A percentile compares a stretch with the other conserved stretches of the same genome.
These are phyloP conservation scores for Geotrichum fermentans DNA, from an alignment of 1,139 yeast genomes.

Conservation along the genomic window DNA sequence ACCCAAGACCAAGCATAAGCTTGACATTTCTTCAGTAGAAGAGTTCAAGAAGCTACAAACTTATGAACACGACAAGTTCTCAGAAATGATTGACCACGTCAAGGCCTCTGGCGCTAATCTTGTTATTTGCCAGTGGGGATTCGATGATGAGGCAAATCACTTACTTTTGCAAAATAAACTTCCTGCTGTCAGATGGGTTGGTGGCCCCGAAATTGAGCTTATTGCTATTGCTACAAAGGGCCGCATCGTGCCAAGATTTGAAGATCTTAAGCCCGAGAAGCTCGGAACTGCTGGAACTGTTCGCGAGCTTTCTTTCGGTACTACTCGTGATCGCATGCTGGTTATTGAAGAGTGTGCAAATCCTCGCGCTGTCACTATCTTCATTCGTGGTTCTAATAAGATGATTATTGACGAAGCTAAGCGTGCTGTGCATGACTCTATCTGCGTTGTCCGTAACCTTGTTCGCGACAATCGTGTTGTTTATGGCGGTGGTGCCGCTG, in stretches of 20 bases:
- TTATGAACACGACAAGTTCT: slow-evolving; percentile 86
- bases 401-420: slow-evolving; percentile 97
- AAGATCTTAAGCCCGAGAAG: slow-evolving; percentile 76
- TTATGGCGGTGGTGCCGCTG: slow-evolving; percentile 99
- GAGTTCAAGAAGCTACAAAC: slow-evolving; percentile 86
- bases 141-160: slow-evolving; percentile 98
- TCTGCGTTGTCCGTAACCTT: slow-evolving; percentile 95
- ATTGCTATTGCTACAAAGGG: slow-evolving; percentile 97
- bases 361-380: slow-evolving; percentile 87
- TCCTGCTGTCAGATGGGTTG: slow-evolving; percentile 98
- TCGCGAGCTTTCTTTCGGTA: slow-evolving; percentile 88
- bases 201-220: slow-evolving; percentile 93
- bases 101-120: slow-evolving; percentile 91
- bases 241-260: slow-evolving; percentile 94
- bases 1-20: slow-evolving; percentile 96
- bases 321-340: slow-evolving; percentile 93
- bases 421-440: slow-evolving; percentile 92
- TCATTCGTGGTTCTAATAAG: slow-evolving; percentile 90
- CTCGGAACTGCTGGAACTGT: slow-evolving; percentile 85
- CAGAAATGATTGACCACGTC: slow-evolving; percentile 82
- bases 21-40: slow-evolving; percentile 86
- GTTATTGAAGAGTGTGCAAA: slow-evolving; percentile 88
- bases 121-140: slow-evolving; percentile 99
- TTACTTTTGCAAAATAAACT: slow-evolving; percentile 77
- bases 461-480: slow-evolving; percentile 89